These are phyloP conservation scores for Hemileccinum impolitum DNA, from an alignment of 768 basidiomycete genomes.

Conservation along the genomic window DNA sequence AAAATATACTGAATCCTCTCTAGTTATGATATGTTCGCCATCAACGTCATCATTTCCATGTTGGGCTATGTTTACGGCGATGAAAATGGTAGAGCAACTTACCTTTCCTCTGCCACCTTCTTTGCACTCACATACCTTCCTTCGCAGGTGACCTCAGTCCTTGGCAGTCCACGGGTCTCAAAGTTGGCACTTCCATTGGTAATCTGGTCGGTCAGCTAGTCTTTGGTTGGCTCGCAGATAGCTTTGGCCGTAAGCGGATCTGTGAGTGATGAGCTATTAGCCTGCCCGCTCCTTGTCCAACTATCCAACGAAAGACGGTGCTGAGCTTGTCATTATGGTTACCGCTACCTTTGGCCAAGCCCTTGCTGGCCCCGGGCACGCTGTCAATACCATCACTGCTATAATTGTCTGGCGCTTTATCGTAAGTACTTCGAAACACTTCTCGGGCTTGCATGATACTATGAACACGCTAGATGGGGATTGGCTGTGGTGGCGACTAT, in stretches of 20 bases:
- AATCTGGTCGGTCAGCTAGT: slow-evolving; percentile 69
- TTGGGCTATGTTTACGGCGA: slow-evolving; percentile 75
- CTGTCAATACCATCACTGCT: slow-evolving; percentile 63
- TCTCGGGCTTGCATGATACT: background rate
- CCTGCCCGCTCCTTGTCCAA: background rate
- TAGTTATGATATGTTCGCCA: slow-evolving; percentile 80
- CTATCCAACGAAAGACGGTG: slow-evolving; percentile 36
- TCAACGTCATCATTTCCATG: slow-evolving; percentile 82
- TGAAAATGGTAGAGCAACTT: slow-evolving; percentile 14
- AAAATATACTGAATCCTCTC: slow-evolving; percentile 1
- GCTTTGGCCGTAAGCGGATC: slow-evolving; percentile 73
- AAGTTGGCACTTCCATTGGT: slow-evolving; percentile 73
- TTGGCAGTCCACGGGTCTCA: slow-evolving; percentile 74
- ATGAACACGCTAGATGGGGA: slow-evolving; percentile 48
- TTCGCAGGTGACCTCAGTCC: slow-evolving; percentile 33
- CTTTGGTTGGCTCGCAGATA: slow-evolving; percentile 76
- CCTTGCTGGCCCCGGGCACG: slow-evolving; percentile 58
- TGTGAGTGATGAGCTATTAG: slow-evolving; percentile 45
- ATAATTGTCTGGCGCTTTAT: slow-evolving; percentile 84
- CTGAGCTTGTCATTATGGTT: slow-evolving; percentile 70
- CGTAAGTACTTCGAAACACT: slow-evolving; percentile 27
- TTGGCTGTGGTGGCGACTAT: slow-evolving; percentile 88
- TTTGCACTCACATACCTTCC: background rate
- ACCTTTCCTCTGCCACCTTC: background rate
- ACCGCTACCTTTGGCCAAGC: slow-evolving; percentile 77